Evolutionary conservation across 129 eudicot species (phyloP).

Genomic region (Tagetes erecta): DNA sequence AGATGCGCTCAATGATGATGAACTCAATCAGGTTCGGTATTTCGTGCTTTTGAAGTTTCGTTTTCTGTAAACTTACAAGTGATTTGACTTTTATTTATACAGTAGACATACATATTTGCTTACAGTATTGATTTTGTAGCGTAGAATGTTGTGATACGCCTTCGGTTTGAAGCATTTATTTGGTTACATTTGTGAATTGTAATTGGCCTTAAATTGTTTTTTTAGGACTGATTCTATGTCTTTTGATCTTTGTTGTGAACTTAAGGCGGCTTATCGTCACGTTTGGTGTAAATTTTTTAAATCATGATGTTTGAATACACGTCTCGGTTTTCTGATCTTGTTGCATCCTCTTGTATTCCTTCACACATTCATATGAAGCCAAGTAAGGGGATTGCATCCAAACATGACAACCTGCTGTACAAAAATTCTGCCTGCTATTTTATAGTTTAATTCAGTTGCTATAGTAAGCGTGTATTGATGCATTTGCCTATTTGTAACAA

Average conservation of each 20-base stretch:
- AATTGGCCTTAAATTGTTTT: neutral
- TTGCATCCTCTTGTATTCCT: neutral
- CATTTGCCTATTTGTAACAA: neutral
- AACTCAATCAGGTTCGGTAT: conserved; percentile 44
- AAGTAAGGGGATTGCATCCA: neutral
- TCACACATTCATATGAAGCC: neutral
- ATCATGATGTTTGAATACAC: neutral
- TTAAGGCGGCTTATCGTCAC: neutral
- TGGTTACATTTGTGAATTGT: neutral
- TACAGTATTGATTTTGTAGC: neutral
- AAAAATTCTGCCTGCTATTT: neutral
- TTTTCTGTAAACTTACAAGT: neutral
- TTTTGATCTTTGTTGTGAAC: neutral
- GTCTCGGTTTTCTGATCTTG: neutral
- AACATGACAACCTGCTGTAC: neutral
- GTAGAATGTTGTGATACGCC: neutral
- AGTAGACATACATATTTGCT: no score
- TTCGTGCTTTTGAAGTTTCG: neutral
- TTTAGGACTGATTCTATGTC: neutral
- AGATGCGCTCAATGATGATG: conserved; percentile 42
- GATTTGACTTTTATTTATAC: neutral
- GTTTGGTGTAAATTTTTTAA: neutral
- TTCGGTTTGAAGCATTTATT: neutral
- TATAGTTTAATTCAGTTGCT: no score
- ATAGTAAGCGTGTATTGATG: neutral